These are phyloP conservation scores for Entomortierella beljakovae DNA, from an alignment of 192 early-diverging fungal genomes.

Conservation along the genomic window DNA sequence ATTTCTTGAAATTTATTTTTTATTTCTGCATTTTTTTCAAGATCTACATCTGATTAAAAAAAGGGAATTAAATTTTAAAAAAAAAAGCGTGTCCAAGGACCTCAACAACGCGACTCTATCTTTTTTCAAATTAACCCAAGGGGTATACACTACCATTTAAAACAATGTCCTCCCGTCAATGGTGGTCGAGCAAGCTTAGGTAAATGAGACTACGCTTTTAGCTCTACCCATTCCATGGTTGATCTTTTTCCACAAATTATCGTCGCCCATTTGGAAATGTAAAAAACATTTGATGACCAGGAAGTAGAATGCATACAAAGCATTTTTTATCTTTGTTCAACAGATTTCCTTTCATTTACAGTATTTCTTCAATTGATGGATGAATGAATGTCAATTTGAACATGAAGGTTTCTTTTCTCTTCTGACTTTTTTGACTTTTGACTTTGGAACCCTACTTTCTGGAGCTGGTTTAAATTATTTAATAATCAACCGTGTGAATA, in stretches of 20 bases:
- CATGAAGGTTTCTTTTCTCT: too few relatives aligned
- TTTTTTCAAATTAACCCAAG: too few relatives aligned
- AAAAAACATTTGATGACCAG: too few relatives aligned
- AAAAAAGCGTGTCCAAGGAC: background rate
- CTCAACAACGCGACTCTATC: background rate
- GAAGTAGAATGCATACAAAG: background rate
- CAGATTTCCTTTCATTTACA: too few relatives aligned
- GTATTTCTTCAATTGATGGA: too few relatives aligned
- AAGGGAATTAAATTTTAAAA: background rate
- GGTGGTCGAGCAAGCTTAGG: slow-evolving; percentile 55
- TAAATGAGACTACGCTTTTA: background rate
- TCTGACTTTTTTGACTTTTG: too few relatives aligned
- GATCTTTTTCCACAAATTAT: background rate
- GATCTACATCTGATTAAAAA: background rate
- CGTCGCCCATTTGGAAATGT: background rate
- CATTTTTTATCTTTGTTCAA: background rate
- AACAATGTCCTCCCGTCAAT: slow-evolving; percentile 50
- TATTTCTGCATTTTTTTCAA: too few relatives aligned
- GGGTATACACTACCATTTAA: background rate
- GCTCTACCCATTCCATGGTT: background rate
- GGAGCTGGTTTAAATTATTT: slow-evolving; percentile 1
- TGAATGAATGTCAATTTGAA: background rate
- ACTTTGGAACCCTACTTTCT: background rate
- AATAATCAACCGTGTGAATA: slow-evolving; percentile 20
- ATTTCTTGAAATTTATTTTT: too few relatives aligned